phyloP scores from a whole-genome alignment of 2,329 filamentous ascomycete species.

The Colletotrichum filicis region DNA sequence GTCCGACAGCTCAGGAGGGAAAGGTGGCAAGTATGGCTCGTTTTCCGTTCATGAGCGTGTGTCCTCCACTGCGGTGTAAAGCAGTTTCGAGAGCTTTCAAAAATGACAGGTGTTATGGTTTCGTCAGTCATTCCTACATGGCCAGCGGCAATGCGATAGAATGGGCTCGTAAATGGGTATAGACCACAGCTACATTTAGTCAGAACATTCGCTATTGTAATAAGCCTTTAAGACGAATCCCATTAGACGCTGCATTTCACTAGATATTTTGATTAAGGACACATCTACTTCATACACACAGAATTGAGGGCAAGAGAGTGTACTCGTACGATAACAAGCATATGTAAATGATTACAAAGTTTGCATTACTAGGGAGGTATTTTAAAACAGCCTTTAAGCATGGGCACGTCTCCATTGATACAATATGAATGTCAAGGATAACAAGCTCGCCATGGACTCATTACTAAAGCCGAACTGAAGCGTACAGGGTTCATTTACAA shows the following conservation, averaged over 20 bases:
- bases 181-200: not conserved
- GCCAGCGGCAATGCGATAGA: not conserved
- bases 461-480: not conserved
- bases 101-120: not conserved
- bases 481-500: not conserved
- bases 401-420: not conserved
- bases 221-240: not conserved
- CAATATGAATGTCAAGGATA: not conserved
- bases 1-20: not conserved
- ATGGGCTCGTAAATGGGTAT: not conserved
- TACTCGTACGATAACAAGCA: not conserved
- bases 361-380: not conserved
- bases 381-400: not conserved
- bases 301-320: not conserved
- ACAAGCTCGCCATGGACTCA: not conserved
- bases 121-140: not conserved
- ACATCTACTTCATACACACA: too few relatives aligned
- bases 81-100: not conserved
- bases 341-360: not conserved
- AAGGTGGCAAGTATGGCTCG: not conserved
- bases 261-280: too few relatives aligned
- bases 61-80: not conserved
- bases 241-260: too few relatives aligned
- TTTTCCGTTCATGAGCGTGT: not conserved
- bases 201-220: not conserved